phyloP scores from a whole-genome alignment of 2,329 filamentous ascomycete genomes.

The Cladobotryum mycophilum region DNA sequence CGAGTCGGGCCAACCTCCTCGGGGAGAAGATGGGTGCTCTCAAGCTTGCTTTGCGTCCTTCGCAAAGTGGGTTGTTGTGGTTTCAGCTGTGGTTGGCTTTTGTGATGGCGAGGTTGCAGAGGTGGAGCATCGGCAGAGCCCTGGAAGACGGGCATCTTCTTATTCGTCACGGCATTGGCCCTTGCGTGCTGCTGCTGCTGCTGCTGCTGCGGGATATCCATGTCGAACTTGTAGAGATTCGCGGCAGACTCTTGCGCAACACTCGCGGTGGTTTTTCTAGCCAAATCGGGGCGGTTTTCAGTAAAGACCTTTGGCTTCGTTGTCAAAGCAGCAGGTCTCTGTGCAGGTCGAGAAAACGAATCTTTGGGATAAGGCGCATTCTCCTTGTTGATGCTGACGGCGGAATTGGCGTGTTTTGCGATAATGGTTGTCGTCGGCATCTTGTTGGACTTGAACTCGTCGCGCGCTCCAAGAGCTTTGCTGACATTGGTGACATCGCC shows the following conservation, averaged over 20 bases:
- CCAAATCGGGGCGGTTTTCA: conserved; percentile 21
- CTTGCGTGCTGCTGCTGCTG: conserved; percentile 1
- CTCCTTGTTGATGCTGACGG: conserved; percentile 36
- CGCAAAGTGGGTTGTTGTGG: conserved; percentile 34
- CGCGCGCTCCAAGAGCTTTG: conserved; percentile 26
- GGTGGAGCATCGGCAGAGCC: conserved; percentile 18
- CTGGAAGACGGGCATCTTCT: conserved; percentile 7
- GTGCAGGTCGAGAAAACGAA: conserved; percentile 32
- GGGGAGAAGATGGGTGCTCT: conserved; percentile 17
- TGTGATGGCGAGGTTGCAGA: conserved; percentile 42
- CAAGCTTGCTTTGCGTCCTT: conserved; percentile 39
- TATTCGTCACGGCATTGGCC: conserved; percentile 9
- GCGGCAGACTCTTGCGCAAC: conserved; percentile 12
- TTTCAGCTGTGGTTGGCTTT: conserved; percentile 49
- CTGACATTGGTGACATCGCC: conserved; percentile 73
- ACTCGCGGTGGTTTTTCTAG: conserved; percentile 17
- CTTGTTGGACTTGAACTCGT: conserved; percentile 33
- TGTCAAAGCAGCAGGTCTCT: conserved; percentile 19
- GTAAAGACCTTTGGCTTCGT: conserved; percentile 17
- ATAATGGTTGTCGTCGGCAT: conserved; percentile 16
- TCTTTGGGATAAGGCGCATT: conserved; percentile 33
- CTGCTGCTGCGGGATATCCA: conserved; percentile 14
- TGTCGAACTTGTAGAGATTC: conserved; percentile 14
- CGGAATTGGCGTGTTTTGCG: conserved; percentile 20
- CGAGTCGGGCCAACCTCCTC: neutral